These are phyloP conservation scores for Chaetomiaceae sp. DNA, from an alignment of 2,329 filamentous ascomycete genomes.

Conservation along the genomic window DNA sequence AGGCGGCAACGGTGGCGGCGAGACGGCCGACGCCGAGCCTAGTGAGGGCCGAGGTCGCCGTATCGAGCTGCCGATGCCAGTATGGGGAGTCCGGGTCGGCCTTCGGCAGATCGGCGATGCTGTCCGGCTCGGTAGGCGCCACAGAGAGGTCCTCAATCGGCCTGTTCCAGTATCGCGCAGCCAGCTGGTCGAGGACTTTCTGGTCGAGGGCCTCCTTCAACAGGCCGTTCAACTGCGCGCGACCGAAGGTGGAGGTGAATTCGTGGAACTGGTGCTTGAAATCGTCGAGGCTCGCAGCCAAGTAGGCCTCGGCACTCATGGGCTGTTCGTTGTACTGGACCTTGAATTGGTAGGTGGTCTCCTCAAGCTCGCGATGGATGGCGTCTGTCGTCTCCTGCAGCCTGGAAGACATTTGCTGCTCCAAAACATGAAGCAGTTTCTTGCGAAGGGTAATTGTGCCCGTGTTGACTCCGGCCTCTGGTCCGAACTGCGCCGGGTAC, in stretches of 20 bases:
- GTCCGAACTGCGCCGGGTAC: conserved; percentile 74
- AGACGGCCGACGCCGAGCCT: conserved; percentile 90
- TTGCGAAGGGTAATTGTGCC: conserved; percentile 84
- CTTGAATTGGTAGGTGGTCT: conserved; percentile 97
- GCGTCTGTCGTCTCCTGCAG: conserved; percentile 84
- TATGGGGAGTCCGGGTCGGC: conserved; percentile 79
- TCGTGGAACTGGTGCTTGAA: conserved; percentile 98
- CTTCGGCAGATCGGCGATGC: conserved; percentile 71
- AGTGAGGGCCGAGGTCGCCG: conserved; percentile 81
- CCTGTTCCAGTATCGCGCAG: conserved; percentile 95
- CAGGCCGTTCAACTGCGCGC: conserved; percentile 80
- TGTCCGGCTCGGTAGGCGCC: conserved; percentile 61
- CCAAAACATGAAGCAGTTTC: conserved; percentile 94
- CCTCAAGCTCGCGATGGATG: conserved; percentile 90
- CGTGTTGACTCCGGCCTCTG: conserved; percentile 64
- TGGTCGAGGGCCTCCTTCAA: conserved; percentile 92
- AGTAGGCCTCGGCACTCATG: conserved; percentile 89
- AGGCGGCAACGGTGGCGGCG: conserved; percentile 85
- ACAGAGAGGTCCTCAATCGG: conserved; percentile 77
- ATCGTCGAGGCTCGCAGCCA: conserved; percentile 87
- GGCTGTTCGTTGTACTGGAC: conserved; percentile 98
- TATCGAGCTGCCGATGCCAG: conserved; percentile 92
- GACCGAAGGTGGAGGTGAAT: conserved; percentile 83
- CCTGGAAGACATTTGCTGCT: conserved; percentile 94
- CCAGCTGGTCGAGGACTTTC: conserved; percentile 85